Evolutionary conservation across 306 rosid genomes (phyloP), one percentile per base, ranked within the genome.

Genomic region (Prinsepia uniflora): DNA sequence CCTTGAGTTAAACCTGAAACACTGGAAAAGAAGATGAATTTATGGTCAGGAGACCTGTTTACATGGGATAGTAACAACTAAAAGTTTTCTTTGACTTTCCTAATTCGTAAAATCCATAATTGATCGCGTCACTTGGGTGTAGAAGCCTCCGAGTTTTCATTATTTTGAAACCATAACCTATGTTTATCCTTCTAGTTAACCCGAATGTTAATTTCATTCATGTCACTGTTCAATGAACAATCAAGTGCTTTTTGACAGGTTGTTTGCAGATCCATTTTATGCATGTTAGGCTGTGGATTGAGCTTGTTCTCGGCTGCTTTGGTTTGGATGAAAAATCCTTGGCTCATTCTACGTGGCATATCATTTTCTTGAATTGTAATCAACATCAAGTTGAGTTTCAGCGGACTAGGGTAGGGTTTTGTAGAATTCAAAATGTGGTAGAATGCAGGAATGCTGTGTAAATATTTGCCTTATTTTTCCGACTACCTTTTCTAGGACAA

Each of bases 401-500:
- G 76, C 45, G 24, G 53, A 72, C 76, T 66, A 76, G 61, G 54
- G 50, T 62, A 71, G 66, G 66, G 69, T 79, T 64, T 76, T 84
- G 72, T 75, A 71, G 74, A 76, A 19, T 71, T 63, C 39, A 44
- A 15, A 18, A 47, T 56, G 61, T 70, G 68, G 6, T 59, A 52
- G 55, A 62, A 62, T 18, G 72, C 73, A 65, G 74, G 80, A 65
- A 54, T 78, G 78, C 71, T 43, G 17, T 79, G 90, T 89, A 80
- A 47, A 85, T 86, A 81, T n/a, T 15, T 72, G 53, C 44, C 61
- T 48, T 73, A 48, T 63, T 69, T 63, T 74, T 77, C 68, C 62
- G 65, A 74, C 72, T 65, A 62, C 78, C 47, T 52, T 72, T 63
- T n/a, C 49, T 66, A 40, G 67, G 58, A 34, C 58, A 6, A 36